Evolutionary conservation across 768 basidiomycete species (phyloP), one percentile per base, ranked within the genome.

Genomic region (Leucosporidium scottii): DNA sequence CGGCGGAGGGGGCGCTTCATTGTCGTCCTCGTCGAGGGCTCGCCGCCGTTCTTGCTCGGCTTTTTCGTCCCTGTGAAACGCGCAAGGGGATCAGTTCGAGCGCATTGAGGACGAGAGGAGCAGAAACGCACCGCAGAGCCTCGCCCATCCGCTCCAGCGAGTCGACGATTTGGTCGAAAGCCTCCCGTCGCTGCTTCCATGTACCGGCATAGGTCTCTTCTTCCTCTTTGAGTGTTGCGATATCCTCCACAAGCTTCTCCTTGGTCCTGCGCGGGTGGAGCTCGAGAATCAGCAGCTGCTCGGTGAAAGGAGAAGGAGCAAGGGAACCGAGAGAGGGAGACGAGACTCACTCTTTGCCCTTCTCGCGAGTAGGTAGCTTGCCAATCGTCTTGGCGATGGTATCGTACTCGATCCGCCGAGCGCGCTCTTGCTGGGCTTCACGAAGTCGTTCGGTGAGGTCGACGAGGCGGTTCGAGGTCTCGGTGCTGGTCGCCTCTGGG

Each of bases 341-440:
- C 12, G n/a, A 34, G 31, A 66, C 69, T 31, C 21, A 71, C 69
- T 71, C 69, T 13, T 44, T n/a, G 4, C 69, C 69, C 55, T 71
- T 67, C 13, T 31, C 39, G 3, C 69, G 59, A 23, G 61, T 62
- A 1, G 63, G 62, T 10, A 71, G 25, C 23, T 59, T 56, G 0
- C 20, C n/a, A 8, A 71, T 71, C 9, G 18, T 25, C 55, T 49
- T 65, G 2, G 64, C 61, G 8, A 56, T 9, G 1, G n/a, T 54
- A 36, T 71, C 70, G 64, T 71, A 71, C 55, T 71, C 66, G 34
- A 71, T 68, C 50, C 62, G 39, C 15, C 67, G 50, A 8, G 66
- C 67, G 27, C 70, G 67, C 28, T 71, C 70, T n/a, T 62, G 55
- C 50, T 62, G 55, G 1, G 64, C 70, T 1, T 23, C 13, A 10